Conservation (phyloP, 495 filamentous ascomycete species). For the Penicillium taxi region DNA sequence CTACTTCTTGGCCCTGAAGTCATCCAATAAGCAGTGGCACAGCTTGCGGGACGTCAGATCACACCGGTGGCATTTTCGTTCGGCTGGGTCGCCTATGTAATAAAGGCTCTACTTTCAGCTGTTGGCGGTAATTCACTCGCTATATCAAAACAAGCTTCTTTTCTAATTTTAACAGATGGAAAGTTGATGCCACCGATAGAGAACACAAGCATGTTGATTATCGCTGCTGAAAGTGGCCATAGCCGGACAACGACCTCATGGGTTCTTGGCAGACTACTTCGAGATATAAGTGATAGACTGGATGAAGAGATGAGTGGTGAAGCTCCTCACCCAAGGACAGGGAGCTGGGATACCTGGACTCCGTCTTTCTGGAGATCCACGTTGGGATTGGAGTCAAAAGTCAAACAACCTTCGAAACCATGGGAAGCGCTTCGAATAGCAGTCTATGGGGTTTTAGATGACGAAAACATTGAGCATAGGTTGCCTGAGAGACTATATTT, state of each 20-base stretch:
- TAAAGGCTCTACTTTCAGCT: not conserved
- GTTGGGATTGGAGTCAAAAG: too few relatives aligned
- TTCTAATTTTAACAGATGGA: slow-evolving; percentile 1
- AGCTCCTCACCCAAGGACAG: too few relatives aligned
- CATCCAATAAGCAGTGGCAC: not conserved
- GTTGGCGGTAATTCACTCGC: not conserved
- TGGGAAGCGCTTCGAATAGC: not conserved
- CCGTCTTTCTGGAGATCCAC: too few relatives aligned
- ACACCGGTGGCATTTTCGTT: not conserved
- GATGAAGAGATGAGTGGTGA: too few relatives aligned
- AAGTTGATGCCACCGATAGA: not conserved
- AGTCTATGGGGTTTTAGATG: not conserved
- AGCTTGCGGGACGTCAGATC: not conserved
- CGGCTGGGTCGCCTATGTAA: slow-evolving; percentile 1
- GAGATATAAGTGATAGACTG: too few relatives aligned
- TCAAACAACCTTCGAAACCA: too few relatives aligned
- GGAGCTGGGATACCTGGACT: too few relatives aligned
- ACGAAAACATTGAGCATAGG: not conserved
- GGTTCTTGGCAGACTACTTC: too few relatives aligned
- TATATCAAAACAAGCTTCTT: too few relatives aligned
- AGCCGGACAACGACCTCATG: too few relatives aligned
- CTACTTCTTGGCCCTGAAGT: not conserved
- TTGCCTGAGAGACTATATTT: not conserved
- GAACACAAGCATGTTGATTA: too few relatives aligned
- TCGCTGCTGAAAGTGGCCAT: too few relatives aligned